Evolutionary conservation across 352 stramenopile species (phyloP).

Genomic region (Aphanomyces euteiches): DNA sequence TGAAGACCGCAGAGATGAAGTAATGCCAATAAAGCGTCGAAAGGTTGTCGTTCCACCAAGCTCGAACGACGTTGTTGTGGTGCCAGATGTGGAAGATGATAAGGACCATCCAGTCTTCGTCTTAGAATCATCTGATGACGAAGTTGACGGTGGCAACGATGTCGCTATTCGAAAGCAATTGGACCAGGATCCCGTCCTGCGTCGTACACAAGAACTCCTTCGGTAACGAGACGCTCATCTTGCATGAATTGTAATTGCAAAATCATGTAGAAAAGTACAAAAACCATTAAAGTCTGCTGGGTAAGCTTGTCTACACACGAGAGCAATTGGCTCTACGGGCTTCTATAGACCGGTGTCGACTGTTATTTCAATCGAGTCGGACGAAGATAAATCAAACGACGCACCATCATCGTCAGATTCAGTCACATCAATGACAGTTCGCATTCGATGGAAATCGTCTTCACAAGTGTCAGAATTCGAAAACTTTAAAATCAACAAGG

Average conservation of each 20-base stretch:
- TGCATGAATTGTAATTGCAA: too few relatives aligned
- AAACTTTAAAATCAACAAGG: too few relatives aligned
- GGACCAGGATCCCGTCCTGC: constrained; percentile 4
- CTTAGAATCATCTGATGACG: not conserved
- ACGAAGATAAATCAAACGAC: too few relatives aligned
- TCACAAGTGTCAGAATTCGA: too few relatives aligned
- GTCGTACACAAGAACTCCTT: constrained; percentile 1
- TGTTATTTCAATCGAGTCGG: not conserved
- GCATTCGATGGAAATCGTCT: too few relatives aligned
- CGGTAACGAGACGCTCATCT: not conserved
- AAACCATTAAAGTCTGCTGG: too few relatives aligned
- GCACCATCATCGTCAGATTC: too few relatives aligned
- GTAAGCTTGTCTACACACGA: too few relatives aligned
- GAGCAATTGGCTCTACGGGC: too few relatives aligned
- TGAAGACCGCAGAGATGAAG: not conserved
- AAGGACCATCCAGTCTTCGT: not conserved
- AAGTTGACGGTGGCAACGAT: constrained; percentile 3
- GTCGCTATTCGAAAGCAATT: constrained; percentile 6
- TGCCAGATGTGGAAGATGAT: not conserved
- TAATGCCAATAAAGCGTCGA: constrained; percentile 19
- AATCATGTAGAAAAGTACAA: too few relatives aligned
- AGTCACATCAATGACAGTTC: too few relatives aligned
- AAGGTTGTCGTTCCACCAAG: not conserved
- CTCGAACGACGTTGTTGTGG: not conserved
- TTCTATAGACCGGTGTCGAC: too few relatives aligned